phyloP scores from a whole-genome alignment of 1,284 basidiomycete species.

The Malassezia caprae region DNA sequence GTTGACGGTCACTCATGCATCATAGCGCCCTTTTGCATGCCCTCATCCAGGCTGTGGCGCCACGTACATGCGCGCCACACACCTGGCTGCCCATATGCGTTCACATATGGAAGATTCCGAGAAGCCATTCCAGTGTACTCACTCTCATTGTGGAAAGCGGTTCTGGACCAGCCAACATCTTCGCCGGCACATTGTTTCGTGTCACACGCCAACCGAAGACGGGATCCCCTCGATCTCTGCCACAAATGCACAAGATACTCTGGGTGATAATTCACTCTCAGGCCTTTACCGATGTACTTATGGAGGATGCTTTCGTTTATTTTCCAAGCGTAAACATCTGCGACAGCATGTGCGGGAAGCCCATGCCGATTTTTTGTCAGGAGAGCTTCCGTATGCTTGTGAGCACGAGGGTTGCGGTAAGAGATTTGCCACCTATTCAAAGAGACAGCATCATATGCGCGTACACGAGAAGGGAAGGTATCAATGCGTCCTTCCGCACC shows the following conservation, averaged over 20 bases:
- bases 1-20: neutral
- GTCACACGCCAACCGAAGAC: constrained; percentile 3
- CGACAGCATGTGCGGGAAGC: constrained; percentile 11
- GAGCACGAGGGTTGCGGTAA: constrained; percentile 1
- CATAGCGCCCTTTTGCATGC: constrained; percentile 13
- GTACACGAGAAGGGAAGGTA: constrained; percentile 11
- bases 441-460: constrained; percentile 8
- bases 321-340: constrained; percentile 16
- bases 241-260: neutral
- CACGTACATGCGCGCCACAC: constrained; percentile 18
- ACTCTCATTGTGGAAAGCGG: constrained; percentile 4
- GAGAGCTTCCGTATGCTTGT: constrained; percentile 1
- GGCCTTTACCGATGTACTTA: constrained; percentile 4
- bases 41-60: constrained; percentile 6
- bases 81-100: constrained; percentile 13
- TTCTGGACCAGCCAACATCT: constrained; percentile 18
- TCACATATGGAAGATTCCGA: constrained; percentile 8
- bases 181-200: constrained; percentile 10
- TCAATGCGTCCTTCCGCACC: constrained; percentile 6
- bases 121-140: constrained; percentile 3
- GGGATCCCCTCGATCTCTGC: neutral
- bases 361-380: constrained; percentile 1
- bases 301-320: neutral
- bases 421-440: constrained; percentile 10
- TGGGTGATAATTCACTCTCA: neutral